Base-by-base conservation (phyloP, 164 flowering plant genomes). In the Vitis amurensis region DNA sequence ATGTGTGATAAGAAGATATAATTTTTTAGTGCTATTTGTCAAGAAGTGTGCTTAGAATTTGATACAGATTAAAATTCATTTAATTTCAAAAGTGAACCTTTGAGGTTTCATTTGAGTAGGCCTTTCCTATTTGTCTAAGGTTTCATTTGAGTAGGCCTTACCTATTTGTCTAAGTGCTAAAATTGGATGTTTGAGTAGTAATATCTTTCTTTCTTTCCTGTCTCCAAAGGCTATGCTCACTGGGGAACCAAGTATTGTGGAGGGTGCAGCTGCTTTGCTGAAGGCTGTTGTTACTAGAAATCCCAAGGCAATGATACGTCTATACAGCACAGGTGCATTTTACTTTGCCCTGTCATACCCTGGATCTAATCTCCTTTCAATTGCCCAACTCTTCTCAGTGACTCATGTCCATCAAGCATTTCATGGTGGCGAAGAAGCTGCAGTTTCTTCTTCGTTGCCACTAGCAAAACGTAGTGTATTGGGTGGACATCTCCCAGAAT, bases 341-440 rank as follows among this genome's bases (percentile, higher is more conserved):
- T 96, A 93, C 79, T 96, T 96, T 88, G 90, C 98, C 11, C 87
- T 96, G 67, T 89, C 99, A 55, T 96, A 96, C 74, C 97, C 99
- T 71, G 99, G 99, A 67, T 96, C 99, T 62, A 96, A 96, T 83
- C 98, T 96, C 66, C 86, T 78, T 64, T 87, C 98, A 49, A 93
- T 96, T 73, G 92, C 97, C 19, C 94, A 88, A 68, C 91, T 96
- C 53, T 93, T 96, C 79, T 82, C 95, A 10, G 87, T 83, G 61
- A 96, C 97, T 56, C 99, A 96, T 78, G 95, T 91, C 67, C 84
- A 92, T 83, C 98, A 96, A 91, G 99, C 99, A 55, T 96, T 96
- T 78, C 99, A 96, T 88, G 98, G 99, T 61, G 99, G 99, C 44
- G 99, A 96, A 84, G 98, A 96, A 80, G 99, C 99, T 68, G 97